phyloP scores from a whole-genome alignment of 2,329 filamentous ascomycete species.

The Aspergillus eucalypticola region DNA sequence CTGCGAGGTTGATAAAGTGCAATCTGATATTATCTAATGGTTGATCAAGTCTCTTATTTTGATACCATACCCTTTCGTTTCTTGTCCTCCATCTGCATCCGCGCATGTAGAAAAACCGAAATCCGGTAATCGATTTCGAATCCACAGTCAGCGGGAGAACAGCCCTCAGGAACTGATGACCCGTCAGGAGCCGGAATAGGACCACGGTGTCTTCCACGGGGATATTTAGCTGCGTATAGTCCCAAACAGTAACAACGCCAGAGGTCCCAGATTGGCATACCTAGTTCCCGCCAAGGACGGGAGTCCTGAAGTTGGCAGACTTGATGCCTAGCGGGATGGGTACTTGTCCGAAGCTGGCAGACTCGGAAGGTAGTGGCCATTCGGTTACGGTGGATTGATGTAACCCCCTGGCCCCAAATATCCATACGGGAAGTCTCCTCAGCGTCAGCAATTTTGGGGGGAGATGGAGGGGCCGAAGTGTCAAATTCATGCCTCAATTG shows the following conservation, averaged over 20 bases:
- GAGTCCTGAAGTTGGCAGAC: background rate
- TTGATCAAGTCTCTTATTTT: too few species aligned
- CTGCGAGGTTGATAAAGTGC: too few species aligned
- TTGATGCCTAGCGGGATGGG: background rate
- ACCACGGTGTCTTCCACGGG: too few species aligned
- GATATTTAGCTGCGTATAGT: background rate
- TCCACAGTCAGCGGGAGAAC: too few species aligned
- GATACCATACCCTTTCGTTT: too few species aligned
- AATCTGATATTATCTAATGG: too few species aligned
- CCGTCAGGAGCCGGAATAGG: too few species aligned
- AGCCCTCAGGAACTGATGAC: too few species aligned
- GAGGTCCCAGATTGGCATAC: background rate
- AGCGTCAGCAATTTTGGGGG: background rate
- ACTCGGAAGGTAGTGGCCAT: background rate
- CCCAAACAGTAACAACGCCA: background rate
- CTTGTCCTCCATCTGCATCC: too few species aligned
- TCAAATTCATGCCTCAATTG: too few species aligned
- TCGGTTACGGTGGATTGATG: fast-evolving
- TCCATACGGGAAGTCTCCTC: background rate
- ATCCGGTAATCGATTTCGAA: too few species aligned
- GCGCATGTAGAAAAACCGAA: too few species aligned
- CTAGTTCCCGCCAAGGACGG: background rate
- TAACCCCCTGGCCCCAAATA: background rate
- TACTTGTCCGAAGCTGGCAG: background rate
- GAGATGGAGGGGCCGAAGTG: background rate